Evolutionary conservation across 1,139 yeast species (phyloP).

Genomic region (Suhomyces bokatorum): DNA sequence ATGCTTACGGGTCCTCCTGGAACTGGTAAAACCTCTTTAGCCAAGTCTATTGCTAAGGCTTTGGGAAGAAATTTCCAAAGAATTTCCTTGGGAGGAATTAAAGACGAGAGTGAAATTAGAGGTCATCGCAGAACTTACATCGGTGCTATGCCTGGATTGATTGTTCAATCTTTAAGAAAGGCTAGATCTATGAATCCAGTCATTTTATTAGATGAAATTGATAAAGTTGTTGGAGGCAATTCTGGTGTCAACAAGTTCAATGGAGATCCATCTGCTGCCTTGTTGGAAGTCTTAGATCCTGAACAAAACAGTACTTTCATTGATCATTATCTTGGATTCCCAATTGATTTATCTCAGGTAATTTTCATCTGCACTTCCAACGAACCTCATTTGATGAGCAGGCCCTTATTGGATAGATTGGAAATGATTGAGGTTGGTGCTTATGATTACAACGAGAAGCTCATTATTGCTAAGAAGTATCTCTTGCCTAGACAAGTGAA

Average conservation of each 20-base stretch:
- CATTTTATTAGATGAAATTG: slow-evolving; percentile 86
- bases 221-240: slow-evolving; percentile 69
- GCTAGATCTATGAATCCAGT: slow-evolving; percentile 85
- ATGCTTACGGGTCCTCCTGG: slow-evolving; percentile 94
- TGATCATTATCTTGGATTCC: slow-evolving; percentile 87
- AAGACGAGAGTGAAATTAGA: slow-evolving; percentile 87
- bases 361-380: slow-evolving; percentile 91
- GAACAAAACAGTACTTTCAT: slow-evolving; percentile 80
- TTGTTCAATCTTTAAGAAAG: slow-evolving; percentile 76
- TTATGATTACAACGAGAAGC: slow-evolving; percentile 77
- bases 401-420: slow-evolving; percentile 83
- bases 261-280: slow-evolving; percentile 92
- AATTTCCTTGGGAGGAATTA: slow-evolving; percentile 83
- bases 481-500: slow-evolving; percentile 77
- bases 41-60: slow-evolving; percentile 81
- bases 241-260: slow-evolving; percentile 52
- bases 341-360: slow-evolving; percentile 81
- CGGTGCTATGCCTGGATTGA: slow-evolving; percentile 90
- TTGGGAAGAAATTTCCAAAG: slow-evolving; percentile 80
- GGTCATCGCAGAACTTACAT: slow-evolving; percentile 94
- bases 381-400: slow-evolving; percentile 69
- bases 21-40: slow-evolving; percentile 89
- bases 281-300: slow-evolving; percentile 87
- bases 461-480: slow-evolving; percentile 68
- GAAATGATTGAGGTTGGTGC: slow-evolving; percentile 82